Base-by-base conservation (phyloP, 2,329 filamentous ascomycete species). In the Fusarium bulbicola region DNA sequence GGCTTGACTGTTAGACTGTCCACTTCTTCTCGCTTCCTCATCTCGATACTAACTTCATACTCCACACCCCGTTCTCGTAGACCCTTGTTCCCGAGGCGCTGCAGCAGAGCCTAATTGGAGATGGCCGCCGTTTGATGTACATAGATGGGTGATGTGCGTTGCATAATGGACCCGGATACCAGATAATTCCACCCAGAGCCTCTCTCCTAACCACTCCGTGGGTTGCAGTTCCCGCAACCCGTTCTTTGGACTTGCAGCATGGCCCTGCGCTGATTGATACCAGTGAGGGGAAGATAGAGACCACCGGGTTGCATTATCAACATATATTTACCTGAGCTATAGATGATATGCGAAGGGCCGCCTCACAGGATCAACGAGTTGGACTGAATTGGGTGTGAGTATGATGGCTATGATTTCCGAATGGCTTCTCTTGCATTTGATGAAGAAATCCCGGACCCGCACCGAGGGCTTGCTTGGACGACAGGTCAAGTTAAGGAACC, bases 71-170 rank as follows among this genome's bases (percentile, higher is more conserved):
- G 47, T 71, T 37, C 37, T 52, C 28, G 13, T 7, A 34, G 49
- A 45, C 40, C 61, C 68, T 26, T 57, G 63, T 53, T 57, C 52
- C 54, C 61, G 57, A 57, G 45, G 36, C 32, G 66, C 66, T 76
- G 74, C 68, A 77, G 46, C 47, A 65, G 62, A 76, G 59, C 64
- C 52, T 64, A 70, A 75, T 54, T 66, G 67, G 70, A 75, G 67
- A 76, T 75, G 61, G 53, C 52, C 47, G 58, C 52, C 52, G 58
- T 66, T 70, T 64, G 59, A 63, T 65, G 61, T 40, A 40, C 21
- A n/a, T 40, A 63, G 54, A 70, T 64, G 58, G 47, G 59, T 42
- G 42, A 61, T 60, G 56, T 52, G 47, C 63, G 62, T 67, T 76
- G 66, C 74, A 73, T 74, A 63, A 63, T 68, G 59, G 68, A 62